A percentile compares a stretch with the other conserved stretches of the same genome.
Evolutionary conservation across 306 rosid genomes (phyloP).

Genomic region (Mimosa pudica): DNA sequence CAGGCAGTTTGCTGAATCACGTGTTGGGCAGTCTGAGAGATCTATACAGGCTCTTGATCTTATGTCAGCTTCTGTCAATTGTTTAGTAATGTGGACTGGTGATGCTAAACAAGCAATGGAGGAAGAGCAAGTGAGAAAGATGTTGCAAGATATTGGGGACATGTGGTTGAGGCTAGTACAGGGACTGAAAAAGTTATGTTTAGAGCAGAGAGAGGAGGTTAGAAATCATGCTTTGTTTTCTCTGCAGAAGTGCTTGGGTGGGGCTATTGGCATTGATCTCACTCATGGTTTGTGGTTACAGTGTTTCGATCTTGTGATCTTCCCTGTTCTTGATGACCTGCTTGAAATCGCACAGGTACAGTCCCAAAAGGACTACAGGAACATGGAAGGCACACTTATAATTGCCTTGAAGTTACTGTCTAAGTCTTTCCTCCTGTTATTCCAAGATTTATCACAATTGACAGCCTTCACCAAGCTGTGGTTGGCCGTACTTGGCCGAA

Average conservation of each 20-base stretch:
- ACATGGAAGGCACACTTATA: slow-evolving; percentile 93
- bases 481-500: slow-evolving; percentile 71
- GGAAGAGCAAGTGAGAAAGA: slow-evolving; percentile 67
- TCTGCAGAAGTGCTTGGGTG: slow-evolving; percentile 78
- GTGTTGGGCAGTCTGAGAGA: slow-evolving; percentile 86
- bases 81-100: slow-evolving; percentile 71
- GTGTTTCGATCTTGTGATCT: slow-evolving; percentile 86
- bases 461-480: slow-evolving; percentile 79
- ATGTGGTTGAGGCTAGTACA: slow-evolving; percentile 95
- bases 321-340: slow-evolving; percentile 79
- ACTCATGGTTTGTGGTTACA: slow-evolving; percentile 68
- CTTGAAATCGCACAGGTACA: slow-evolving; percentile 75
- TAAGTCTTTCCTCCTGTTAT: slow-evolving; percentile 75
- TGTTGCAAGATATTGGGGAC: slow-evolving; percentile 83
- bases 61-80: slow-evolving; percentile 76
- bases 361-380: slow-evolving; percentile 75
- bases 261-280: slow-evolving; percentile 66
- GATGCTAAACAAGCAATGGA: slow-evolving; percentile 65
- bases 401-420: slow-evolving; percentile 84
- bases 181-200: slow-evolving; percentile 74
- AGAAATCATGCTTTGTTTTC: slow-evolving; percentile 77
- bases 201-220: slow-evolving; percentile 96
- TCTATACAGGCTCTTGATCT: slow-evolving; percentile 83
- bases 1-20: slow-evolving; percentile 95
- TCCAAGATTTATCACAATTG: slow-evolving; percentile 60